Conservation (phyloP, 495 filamentous ascomycete species). For the Neurospora sp. region DNA sequence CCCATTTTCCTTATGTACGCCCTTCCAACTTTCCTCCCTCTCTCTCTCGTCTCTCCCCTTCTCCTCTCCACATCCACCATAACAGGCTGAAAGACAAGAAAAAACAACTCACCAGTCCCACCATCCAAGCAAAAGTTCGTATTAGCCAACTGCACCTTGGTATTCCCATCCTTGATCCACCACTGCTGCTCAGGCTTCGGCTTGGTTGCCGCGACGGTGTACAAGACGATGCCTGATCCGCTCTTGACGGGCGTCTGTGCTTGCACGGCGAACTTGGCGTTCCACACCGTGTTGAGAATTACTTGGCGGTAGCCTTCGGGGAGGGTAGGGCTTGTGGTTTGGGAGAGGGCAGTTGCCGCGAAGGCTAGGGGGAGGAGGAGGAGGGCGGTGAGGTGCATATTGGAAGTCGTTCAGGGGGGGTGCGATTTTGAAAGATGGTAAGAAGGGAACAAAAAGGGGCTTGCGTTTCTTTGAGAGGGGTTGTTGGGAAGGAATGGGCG, state of each 20-base stretch:
- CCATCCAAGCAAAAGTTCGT: conserved; percentile 40
- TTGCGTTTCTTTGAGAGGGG: not conserved
- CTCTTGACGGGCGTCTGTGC: conserved; percentile 24
- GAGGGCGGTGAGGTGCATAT: conserved; percentile 29
- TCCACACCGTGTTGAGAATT: conserved; percentile 39
- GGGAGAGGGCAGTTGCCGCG: conserved; percentile 35
- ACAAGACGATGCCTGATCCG: conserved; percentile 35
- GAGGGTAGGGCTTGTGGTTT: conserved; percentile 15
- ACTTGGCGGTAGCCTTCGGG: conserved; percentile 35
- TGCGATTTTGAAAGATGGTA: not conserved
- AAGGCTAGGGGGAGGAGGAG: conserved; percentile 32
- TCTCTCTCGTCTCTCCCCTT: no score
- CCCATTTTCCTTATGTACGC: no score
- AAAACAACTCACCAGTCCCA: conserved; percentile 15
- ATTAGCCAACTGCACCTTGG: conserved; percentile 36
- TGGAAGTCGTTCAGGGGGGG: not conserved
- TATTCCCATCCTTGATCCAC: conserved; percentile 32
- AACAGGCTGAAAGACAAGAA: no score
- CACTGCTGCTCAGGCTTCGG: conserved; percentile 38
- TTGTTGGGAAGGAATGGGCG: not conserved
- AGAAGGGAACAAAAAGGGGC: no score
- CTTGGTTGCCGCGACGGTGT: conserved; percentile 22
- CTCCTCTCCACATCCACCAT: no score
- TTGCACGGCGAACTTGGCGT: conserved; percentile 41
- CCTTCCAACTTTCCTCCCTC: no score